Percentiles rank a stretch among this genome's conserved stretches.
Conservation (phyloP, 2,329 filamentous ascomycete species). For the Leptosphaerulina australis region DNA sequence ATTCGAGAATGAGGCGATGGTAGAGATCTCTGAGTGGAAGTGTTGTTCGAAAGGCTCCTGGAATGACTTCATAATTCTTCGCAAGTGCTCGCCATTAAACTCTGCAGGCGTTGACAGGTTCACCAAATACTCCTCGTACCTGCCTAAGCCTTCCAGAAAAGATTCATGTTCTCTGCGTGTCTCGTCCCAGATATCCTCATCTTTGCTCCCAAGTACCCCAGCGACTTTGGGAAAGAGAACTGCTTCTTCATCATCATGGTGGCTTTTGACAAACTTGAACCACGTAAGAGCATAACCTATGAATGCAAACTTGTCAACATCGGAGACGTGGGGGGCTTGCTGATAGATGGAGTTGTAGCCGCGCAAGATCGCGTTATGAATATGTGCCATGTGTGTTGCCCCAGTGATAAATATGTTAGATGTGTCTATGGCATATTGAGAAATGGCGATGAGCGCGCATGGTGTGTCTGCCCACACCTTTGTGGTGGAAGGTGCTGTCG, state of each 20-base stretch:
- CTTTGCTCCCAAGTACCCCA: conserved; percentile 32
- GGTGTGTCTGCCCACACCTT: conserved; percentile 43
- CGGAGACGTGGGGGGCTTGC: conserved; percentile 43
- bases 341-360: conserved; percentile 51
- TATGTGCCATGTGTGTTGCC: conserved; percentile 47
- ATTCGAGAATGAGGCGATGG: conserved; percentile 45
- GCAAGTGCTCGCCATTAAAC: conserved; percentile 34
- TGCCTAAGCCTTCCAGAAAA: conserved; percentile 35
- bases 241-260: conserved; percentile 48
- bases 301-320: conserved; percentile 43
- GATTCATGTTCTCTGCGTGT: conserved; percentile 45
- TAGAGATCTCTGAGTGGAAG: conserved; percentile 45
- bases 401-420: conserved; percentile 43
- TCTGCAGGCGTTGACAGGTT: conserved; percentile 24
- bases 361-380: conserved; percentile 51
- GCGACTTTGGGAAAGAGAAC: conserved; percentile 46
- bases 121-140: conserved; percentile 35
- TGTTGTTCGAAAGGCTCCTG: conserved; percentile 37
- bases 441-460: conserved; percentile 35
- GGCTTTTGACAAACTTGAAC: conserved; percentile 44
- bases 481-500: conserved; percentile 4
- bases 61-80: conserved; percentile 38
- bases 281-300: conserved; percentile 46
- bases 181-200: conserved; percentile 35
- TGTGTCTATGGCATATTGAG: conserved; percentile 41